Evolutionary conservation across 2,329 filamentous ascomycete genomes (phyloP), one percentile per base, ranked within the genome.

Genomic region (Cladorrhinum sp.): DNA sequence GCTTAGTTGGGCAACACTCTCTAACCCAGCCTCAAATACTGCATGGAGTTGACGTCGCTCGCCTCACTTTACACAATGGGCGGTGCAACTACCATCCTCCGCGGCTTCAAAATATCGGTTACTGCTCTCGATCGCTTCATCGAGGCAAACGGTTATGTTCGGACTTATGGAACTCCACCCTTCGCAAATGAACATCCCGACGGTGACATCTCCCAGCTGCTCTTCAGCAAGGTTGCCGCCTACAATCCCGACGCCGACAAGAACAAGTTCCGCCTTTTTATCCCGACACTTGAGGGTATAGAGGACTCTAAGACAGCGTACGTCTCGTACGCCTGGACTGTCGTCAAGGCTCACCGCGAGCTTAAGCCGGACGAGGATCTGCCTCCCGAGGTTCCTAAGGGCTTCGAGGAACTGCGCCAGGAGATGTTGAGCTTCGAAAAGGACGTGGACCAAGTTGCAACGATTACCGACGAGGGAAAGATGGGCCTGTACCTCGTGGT

Each of bases 21-120:
- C 27, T 6, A 32, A 32, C 27, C 27, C 27, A 32, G 27, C 27
- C 27, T 32, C 27, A 32, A 32, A 32, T 32, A 32, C 27, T 32
- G 27, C 27, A 32, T 32, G n/a, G n/a, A n/a, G n/a, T n/a, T n/a
- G n/a, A n/a, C n/a, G n/a, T n/a, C n/a, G n/a, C n/a, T n/a, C n/a
- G n/a, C n/a, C n/a, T n/a, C n/a, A n/a, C n/a, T 50, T 50, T 23
- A 50, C 27, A 32, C 48, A 50, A 50, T 50, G 48, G 48, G 16
- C 48, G 48, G 48, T 10, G 50, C 50, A 25, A 52, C 50, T n/a
- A 52, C 50, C 50, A 52, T 52, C 50, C 50, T 52, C 50, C 22
- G 50, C 50, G 50, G 50, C n/a, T 52, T 52, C 22, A 52, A 52
- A 52, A 18, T 29, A 16, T 52, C 50, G 22, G 50, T 52, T 18